These are phyloP conservation scores for Globisporangium spinosum DNA, from an alignment of 352 stramenopile species.

Conservation along the genomic window DNA sequence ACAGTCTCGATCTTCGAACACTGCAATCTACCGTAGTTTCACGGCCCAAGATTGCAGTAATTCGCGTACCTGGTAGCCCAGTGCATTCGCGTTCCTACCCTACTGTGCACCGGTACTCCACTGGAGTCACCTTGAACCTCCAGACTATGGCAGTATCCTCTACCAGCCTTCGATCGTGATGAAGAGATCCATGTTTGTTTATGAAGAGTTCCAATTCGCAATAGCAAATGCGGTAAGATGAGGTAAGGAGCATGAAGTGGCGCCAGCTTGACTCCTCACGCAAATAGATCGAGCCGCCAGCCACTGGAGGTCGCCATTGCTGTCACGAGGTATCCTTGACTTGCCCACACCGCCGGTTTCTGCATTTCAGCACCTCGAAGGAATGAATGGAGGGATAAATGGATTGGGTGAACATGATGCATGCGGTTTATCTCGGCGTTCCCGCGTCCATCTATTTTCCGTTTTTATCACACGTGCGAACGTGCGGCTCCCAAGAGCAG, in stretches of 20 bases:
- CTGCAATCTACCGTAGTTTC: too few species aligned
- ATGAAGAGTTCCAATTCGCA: background rate
- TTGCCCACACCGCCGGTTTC: background rate
- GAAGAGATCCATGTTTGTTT: too few species aligned
- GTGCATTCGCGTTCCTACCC: too few species aligned
- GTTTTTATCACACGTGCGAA: background rate
- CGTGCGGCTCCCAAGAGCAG: too few species aligned
- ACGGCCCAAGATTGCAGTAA: too few species aligned
- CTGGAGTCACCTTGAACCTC: background rate
- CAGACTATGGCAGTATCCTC: background rate
- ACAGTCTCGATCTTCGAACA: too few species aligned
- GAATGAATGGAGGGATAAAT: background rate
- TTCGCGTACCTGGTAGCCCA: too few species aligned
- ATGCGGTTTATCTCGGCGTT: background rate
- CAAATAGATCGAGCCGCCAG: background rate
- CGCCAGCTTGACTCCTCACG: background rate
- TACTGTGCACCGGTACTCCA: too few species aligned
- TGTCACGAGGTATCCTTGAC: background rate
- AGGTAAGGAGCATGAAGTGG: background rate
- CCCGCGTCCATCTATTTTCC: background rate
- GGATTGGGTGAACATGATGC: background rate
- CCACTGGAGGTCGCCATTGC: background rate
- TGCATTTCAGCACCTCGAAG: background rate
- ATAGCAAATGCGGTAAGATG: background rate
- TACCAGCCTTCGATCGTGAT: background rate